Evolutionary conservation across 345 rosid genomes (phyloP), one percentile per base, ranked within the genome.

Genomic region (Crucihimalaya himalaica): DNA sequence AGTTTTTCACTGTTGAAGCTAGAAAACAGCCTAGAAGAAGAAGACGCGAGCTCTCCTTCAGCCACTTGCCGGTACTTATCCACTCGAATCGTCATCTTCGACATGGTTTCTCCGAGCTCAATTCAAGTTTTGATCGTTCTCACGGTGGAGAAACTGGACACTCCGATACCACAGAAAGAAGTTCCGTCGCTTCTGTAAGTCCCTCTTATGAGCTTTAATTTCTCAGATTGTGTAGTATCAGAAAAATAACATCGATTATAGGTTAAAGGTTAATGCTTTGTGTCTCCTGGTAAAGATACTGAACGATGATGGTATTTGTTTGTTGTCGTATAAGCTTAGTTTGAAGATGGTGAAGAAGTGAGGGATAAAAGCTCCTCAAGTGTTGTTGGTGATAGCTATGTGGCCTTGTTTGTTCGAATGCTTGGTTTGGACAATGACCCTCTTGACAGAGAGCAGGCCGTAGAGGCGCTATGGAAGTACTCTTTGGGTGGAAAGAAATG

Each of bases 351-450:
- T 42, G 85, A 75, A 68, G 81, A 40, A 37, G 54, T 68, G 47
- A 70, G 53, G 56, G 76, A 54, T 3, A 46, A 66, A 70, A 78
- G 81, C 69, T 78, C 85, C 23, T 84, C 91, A 39, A 65, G 83
- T 74, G 37, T 73, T 11, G 89, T 73, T 11, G 89, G 87, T 16
- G 95, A 90, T 70, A 80, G 83, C 53, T 86, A 84, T 63, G 85
- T 93, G 28, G 83, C 85, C 52, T 78, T 90, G 80, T 93, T 93
- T 72, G 87, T 93, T 48, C 83, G 92, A 65, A 91, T 89, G 96
- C 97, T 93, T 21, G 98, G 98, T 64, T 76, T 91, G 51, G 98
- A 93, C 76, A 78, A 91, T 46, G 94, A 87, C 66, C 86, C 88
- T 10, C 87, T 86, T 61, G 97, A 93, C 65, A 81, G 97, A 83